Conservation (phyloP, 2,329 filamentous ascomycete genomes). For the Colletotrichum sp. region DNA sequence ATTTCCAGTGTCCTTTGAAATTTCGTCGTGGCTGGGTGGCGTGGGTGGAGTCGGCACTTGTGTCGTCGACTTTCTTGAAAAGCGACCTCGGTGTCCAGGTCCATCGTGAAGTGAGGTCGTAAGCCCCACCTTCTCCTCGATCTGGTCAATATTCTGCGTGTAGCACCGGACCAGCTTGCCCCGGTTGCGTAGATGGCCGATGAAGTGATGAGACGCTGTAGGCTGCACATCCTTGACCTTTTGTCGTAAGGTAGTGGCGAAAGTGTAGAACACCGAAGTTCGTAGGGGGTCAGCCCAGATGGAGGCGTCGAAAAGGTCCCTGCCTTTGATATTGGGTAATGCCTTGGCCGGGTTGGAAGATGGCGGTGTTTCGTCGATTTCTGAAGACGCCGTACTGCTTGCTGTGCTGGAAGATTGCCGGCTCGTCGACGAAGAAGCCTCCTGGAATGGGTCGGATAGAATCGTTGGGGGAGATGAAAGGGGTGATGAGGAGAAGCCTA, state of each 20-base stretch:
- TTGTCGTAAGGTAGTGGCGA: slow-evolving; percentile 70
- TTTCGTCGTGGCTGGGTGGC: not conserved
- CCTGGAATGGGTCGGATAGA: slow-evolving; percentile 56
- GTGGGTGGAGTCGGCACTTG: slow-evolving; percentile 20
- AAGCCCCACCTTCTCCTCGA: slow-evolving; percentile 74
- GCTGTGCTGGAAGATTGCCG: slow-evolving; percentile 35
- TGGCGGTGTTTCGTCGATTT: slow-evolving; percentile 48
- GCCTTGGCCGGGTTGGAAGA: slow-evolving; percentile 39
- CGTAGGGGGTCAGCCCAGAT: slow-evolving; percentile 72
- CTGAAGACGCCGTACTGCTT: slow-evolving; percentile 47
- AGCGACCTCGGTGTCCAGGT: slow-evolving; percentile 65
- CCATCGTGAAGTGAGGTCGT: slow-evolving; percentile 67
- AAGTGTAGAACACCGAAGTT: slow-evolving; percentile 75
- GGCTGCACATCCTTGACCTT: slow-evolving; percentile 68
- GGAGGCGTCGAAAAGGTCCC: slow-evolving; percentile 73
- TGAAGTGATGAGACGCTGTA: slow-evolving; percentile 71
- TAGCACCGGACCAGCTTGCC: slow-evolving; percentile 75
- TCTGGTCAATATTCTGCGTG: slow-evolving; percentile 77
- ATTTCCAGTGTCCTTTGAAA: not conserved
- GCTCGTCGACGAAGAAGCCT: slow-evolving; percentile 38
- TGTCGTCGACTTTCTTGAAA: slow-evolving; percentile 54
- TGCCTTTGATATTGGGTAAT: slow-evolving; percentile 70
- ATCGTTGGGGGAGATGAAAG: slow-evolving; percentile 61
- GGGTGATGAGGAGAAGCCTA: slow-evolving; percentile 52
- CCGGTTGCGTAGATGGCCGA: slow-evolving; percentile 68